These are phyloP conservation scores for Trametes coccinea DNA, from an alignment of 768 basidiomycete species.

Conservation along the genomic window DNA sequence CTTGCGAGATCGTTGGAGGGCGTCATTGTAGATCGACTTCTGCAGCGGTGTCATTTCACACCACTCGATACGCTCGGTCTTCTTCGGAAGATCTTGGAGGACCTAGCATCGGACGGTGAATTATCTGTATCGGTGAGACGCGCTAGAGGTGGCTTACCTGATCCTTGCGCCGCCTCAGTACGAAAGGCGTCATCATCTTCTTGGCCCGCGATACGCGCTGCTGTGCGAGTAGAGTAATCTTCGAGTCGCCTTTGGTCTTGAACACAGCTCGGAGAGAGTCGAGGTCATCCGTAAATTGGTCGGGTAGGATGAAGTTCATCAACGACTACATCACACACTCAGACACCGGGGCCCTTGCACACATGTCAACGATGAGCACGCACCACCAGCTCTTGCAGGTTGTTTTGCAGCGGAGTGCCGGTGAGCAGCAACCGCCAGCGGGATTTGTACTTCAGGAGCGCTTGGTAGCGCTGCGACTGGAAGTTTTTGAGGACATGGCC, in stretches of 20 bases:
- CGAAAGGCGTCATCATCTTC: slow-evolving; percentile 99
- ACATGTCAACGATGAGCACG: slow-evolving; percentile 32
- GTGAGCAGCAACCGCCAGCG: slow-evolving; percentile 92
- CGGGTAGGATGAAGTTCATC: slow-evolving; percentile 96
- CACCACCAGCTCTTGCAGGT: slow-evolving; percentile 87
- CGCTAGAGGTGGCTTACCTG: slow-evolving; percentile 51
- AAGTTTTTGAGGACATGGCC: slow-evolving; percentile 98
- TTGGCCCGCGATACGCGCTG: slow-evolving; percentile 94
- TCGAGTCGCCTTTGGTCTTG: slow-evolving; percentile 93
- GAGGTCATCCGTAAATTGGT: slow-evolving; percentile 78
- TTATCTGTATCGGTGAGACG: not conserved
- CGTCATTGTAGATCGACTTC: slow-evolving; percentile 79
- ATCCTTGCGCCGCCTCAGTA: slow-evolving; percentile 94
- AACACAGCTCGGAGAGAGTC: slow-evolving; percentile 89
- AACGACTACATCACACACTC: slow-evolving; percentile 62
- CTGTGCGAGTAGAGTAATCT: slow-evolving; percentile 83
- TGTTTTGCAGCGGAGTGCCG: slow-evolving; percentile 93
- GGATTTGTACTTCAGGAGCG: slow-evolving; percentile 80
- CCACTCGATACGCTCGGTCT: slow-evolving; percentile 92
- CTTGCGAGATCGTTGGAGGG: slow-evolving; percentile 81
- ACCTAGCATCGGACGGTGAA: slow-evolving; percentile 50
- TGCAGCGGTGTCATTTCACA: slow-evolving; percentile 91
- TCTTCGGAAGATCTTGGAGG: slow-evolving; percentile 88
- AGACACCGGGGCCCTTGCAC: not conserved
- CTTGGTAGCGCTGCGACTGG: slow-evolving; percentile 93